Conservation (phyloP, 83 land plant species). For the Thuja plicata region DNA sequence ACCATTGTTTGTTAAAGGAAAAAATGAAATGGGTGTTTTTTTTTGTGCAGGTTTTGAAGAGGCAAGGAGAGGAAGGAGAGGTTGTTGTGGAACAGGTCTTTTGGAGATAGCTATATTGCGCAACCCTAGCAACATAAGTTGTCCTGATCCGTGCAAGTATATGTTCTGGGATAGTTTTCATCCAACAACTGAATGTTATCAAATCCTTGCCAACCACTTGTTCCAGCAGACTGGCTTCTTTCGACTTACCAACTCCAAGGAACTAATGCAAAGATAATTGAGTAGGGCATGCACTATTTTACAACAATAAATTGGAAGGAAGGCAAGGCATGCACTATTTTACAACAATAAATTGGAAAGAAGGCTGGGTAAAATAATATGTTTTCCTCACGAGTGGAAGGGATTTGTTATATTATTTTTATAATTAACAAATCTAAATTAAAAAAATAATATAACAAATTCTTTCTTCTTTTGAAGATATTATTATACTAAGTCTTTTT, state of each 20-base stretch:
- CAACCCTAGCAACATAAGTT: constrained; percentile 21
- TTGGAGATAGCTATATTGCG: constrained; percentile 35
- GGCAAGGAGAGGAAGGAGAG: constrained; percentile 25
- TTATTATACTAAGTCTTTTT: too few relatives aligned
- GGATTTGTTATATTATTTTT: too few relatives aligned
- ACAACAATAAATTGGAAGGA: too few relatives aligned
- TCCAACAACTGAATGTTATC: constrained; percentile 43
- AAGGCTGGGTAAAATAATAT: too few relatives aligned
- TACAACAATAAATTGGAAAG: too few relatives aligned
- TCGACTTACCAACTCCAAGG: neutral
- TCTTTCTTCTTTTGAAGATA: too few relatives aligned
- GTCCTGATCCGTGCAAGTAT: constrained; percentile 45
- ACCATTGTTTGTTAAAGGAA: too few relatives aligned
- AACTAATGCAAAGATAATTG: neutral
- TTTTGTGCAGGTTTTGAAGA: constrained; percentile 39
- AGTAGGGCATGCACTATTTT: neutral
- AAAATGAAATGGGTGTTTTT: too few relatives aligned
- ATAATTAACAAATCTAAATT: too few relatives aligned
- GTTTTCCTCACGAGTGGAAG: too few relatives aligned
- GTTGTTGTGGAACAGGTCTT: constrained; percentile 64
- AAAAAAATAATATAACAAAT: too few relatives aligned
- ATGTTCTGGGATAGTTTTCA: constrained; percentile 63
- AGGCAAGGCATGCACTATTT: neutral
- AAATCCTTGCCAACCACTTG: neutral
- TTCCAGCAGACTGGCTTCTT: neutral